Percentiles rank a stretch among this genome's conserved stretches.
Conservation (phyloP, 495 filamentous ascomycete species). For the Bombardia bombarda region DNA sequence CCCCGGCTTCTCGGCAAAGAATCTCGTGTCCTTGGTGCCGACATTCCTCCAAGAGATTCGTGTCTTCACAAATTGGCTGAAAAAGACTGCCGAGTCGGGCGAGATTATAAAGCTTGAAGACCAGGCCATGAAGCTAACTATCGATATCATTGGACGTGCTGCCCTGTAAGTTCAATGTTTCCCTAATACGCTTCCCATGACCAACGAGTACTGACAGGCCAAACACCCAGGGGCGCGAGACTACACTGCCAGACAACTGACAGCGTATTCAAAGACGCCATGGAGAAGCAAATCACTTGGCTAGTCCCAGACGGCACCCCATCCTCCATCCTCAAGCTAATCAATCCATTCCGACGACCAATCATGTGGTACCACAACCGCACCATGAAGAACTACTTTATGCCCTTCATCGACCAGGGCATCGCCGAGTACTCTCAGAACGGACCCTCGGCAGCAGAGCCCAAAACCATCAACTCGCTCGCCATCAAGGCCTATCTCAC, state of each 20-base stretch:
- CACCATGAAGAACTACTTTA: conserved; percentile 13
- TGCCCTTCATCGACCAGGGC: conserved; percentile 14
- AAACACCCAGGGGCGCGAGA: neutral
- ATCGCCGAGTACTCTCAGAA: neutral
- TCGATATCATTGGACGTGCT: conserved; percentile 38
- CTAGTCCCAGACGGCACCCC: neutral
- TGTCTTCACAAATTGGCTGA: conserved; percentile 27
- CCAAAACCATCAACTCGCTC: conserved; percentile 41
- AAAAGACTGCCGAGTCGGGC: conserved; percentile 17
- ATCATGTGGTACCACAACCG: conserved; percentile 15
- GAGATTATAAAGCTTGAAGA: conserved; percentile 29
- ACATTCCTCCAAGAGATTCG: conserved; percentile 31
- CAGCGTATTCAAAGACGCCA: conserved; percentile 11
- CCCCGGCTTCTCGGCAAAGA: conserved; percentile 34
- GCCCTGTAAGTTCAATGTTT: conserved; percentile 23
- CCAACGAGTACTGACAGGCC: neutral
- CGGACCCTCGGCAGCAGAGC: conserved; percentile 11
- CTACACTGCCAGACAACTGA: conserved; percentile 7
- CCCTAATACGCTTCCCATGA: no score
- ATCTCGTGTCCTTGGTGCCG: conserved; percentile 33
- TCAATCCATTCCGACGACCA: conserved; percentile 5
- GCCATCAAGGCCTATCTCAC: conserved; percentile 14
- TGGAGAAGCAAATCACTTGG: conserved; percentile 14
- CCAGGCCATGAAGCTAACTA: conserved; percentile 24
- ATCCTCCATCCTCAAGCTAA: neutral